Percentiles rank a stretch among this genome's conserved stretches.
Evolutionary conservation across 768 basidiomycete species (phyloP).

Genomic region (Pulveroboletus sp.): DNA sequence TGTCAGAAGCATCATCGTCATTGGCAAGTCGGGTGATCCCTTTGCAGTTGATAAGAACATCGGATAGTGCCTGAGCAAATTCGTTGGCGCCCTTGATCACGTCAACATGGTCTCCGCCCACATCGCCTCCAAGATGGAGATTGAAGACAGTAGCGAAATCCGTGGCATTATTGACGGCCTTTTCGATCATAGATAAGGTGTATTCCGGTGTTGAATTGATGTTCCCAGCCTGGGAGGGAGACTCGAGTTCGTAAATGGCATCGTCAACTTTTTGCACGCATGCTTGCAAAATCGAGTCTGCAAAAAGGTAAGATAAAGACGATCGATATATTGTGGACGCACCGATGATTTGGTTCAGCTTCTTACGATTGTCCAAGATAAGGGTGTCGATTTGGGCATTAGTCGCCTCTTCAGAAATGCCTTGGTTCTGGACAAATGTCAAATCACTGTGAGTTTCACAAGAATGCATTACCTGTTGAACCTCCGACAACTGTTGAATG

Average conservation of each 20-base stretch:
- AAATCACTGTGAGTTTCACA: not conserved
- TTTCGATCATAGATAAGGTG: constrained; percentile 97
- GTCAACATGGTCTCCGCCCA: constrained; percentile 92
- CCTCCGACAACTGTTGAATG: constrained; percentile 81
- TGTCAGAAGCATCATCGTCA: constrained; percentile 91
- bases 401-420: constrained; percentile 82
- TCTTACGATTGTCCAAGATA: constrained; percentile 95
- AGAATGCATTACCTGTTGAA: constrained; percentile 67
- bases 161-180: constrained; percentile 89
- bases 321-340: constrained; percentile 10
- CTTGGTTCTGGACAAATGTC: constrained; percentile 59
- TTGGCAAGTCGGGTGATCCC: constrained; percentile 91
- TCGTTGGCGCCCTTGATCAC: constrained; percentile 98
- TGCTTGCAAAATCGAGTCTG: constrained; percentile 94
- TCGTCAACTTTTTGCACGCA: constrained; percentile 98
- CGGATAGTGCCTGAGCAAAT: constrained; percentile 88
- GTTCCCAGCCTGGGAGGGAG: constrained; percentile 91
- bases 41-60: constrained; percentile 91
- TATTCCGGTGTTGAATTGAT: constrained; percentile 98
- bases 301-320: constrained; percentile 11
- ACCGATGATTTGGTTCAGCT: constrained; percentile 97
- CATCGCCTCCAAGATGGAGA: constrained; percentile 81
- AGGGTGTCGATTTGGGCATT: constrained; percentile 97
- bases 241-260: constrained; percentile 95
- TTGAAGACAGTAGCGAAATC: constrained; percentile 96